Percentiles rank a stretch among this genome's conserved stretches.
phyloP scores from a whole-genome alignment of 2,329 filamentous ascomycete genomes.

The Dactylellina cionopaga region DNA sequence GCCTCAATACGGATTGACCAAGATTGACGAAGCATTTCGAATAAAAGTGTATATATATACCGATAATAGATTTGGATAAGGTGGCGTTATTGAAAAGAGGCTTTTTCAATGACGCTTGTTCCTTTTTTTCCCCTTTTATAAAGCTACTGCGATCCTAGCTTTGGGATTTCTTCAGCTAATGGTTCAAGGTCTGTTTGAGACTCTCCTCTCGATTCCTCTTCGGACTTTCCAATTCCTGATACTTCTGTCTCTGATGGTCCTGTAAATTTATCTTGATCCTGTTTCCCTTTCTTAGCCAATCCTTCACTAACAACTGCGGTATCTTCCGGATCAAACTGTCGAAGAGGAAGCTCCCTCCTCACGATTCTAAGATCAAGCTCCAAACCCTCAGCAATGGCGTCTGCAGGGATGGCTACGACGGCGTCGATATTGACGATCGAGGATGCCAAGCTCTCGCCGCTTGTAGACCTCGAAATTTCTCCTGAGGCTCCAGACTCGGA shows the following conservation, averaged over 20 bases:
- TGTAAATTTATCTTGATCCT: constrained; percentile 3
- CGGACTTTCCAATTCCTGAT: not conserved
- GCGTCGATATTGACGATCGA: constrained; percentile 46
- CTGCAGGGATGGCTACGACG: constrained; percentile 24
- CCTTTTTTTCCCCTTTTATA: not conserved
- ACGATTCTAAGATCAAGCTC: constrained; percentile 37
- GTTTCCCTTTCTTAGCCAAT: not conserved
- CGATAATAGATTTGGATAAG: no score
- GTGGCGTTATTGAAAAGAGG: no score
- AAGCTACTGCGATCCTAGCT: not conserved
- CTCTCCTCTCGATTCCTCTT: constrained; percentile 16
- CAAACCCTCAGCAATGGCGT: constrained; percentile 37
- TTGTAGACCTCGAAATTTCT: constrained; percentile 35
- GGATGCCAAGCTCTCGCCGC: constrained; percentile 17
- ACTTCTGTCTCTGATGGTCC: not conserved
- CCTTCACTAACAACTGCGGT: constrained; percentile 3
- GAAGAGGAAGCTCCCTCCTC: constrained; percentile 7
- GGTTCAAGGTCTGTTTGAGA: constrained; percentile 14
- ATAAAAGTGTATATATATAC: no score
- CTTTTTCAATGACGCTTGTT: no score
- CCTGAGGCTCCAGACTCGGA: constrained; percentile 33
- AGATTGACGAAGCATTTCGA: constrained; percentile 39
- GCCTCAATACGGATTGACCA: constrained; percentile 51
- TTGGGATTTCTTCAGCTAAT: not conserved
- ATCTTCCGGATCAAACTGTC: constrained; percentile 41